These are phyloP conservation scores for Adiantum capillusveneris DNA, from an alignment of 75 land plant species.

Conservation along the genomic window DNA sequence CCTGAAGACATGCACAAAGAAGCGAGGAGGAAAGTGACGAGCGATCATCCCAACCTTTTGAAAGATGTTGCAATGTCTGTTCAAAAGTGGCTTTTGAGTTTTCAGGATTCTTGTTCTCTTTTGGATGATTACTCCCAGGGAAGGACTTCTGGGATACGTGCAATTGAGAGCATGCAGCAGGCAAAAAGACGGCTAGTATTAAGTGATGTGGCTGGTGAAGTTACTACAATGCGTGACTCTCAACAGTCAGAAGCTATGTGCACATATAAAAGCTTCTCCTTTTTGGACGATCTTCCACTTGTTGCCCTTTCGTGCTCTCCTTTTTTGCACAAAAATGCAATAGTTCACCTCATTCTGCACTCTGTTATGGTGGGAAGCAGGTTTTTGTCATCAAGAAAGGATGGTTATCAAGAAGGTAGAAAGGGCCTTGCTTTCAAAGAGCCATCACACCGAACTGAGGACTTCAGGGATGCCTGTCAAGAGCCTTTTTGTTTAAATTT, in stretches of 20 bases:
- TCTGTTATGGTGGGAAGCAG: background rate
- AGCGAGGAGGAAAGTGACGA: too few relatives aligned
- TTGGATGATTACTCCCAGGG: background rate
- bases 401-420: background rate
- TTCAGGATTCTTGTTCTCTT: background rate
- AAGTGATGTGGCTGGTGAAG: too few relatives aligned
- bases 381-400: background rate
- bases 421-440: background rate
- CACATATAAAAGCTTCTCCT: background rate
- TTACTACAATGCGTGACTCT: too few relatives aligned
- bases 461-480: background rate
- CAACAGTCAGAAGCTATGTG: too few relatives aligned
- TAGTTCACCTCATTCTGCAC: background rate
- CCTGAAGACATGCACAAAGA: too few relatives aligned
- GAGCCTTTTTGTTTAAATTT: background rate
- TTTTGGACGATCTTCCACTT: background rate
- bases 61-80: background rate
- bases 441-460: slow-evolving; percentile 5
- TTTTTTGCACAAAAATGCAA: background rate
- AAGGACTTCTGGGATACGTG: background rate
- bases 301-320: background rate
- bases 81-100: slow-evolving; percentile 2
- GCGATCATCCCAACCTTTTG: too few relatives aligned
- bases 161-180: background rate
- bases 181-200: background rate